Evolutionary conservation across 805 yeast species (phyloP).

Genomic region (Candida tallmaniae): DNA sequence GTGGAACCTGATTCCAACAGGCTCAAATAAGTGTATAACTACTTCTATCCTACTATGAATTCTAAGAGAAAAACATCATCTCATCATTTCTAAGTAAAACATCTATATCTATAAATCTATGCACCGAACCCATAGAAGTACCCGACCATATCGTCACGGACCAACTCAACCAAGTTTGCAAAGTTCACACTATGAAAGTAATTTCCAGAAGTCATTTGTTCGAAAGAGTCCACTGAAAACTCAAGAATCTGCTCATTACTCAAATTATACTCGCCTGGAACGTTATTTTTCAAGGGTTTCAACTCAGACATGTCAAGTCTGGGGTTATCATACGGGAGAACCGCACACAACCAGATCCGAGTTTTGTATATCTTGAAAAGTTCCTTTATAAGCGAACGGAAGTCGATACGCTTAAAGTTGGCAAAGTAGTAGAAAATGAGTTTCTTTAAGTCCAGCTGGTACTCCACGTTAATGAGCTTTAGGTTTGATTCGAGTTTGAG

Average conservation of each 20-base stretch:
- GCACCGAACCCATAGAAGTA: constrained; percentile 37
- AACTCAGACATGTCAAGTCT: constrained; percentile 17
- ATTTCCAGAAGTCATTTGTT: constrained; percentile 36
- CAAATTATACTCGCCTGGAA: constrained; percentile 37
- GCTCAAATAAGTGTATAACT: background rate
- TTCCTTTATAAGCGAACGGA: constrained; percentile 35
- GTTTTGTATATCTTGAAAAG: constrained; percentile 42
- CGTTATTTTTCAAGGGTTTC: constrained; percentile 12
- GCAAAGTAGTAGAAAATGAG: constrained; percentile 44
- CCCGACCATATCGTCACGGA: constrained; percentile 39
- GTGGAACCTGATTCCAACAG: background rate
- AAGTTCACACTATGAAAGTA: constrained; percentile 52
- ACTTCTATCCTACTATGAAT: background rate
- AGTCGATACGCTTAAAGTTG: constrained; percentile 42
- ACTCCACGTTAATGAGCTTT: constrained; percentile 42
- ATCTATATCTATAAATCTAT: constrained; percentile 1
- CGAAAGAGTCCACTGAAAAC: constrained; percentile 42
- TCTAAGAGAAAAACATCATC: background rate
- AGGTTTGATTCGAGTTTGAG: constrained; percentile 43
- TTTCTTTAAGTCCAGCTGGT: constrained; percentile 42
- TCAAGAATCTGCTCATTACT: constrained; percentile 37
- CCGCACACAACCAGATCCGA: constrained; percentile 45
- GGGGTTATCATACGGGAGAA: constrained; percentile 37
- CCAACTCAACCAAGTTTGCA: constrained; percentile 41
- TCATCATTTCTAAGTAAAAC: background rate